Base-by-base conservation (phyloP, 768 basidiomycete species). In the Suillus spraguei region DNA sequence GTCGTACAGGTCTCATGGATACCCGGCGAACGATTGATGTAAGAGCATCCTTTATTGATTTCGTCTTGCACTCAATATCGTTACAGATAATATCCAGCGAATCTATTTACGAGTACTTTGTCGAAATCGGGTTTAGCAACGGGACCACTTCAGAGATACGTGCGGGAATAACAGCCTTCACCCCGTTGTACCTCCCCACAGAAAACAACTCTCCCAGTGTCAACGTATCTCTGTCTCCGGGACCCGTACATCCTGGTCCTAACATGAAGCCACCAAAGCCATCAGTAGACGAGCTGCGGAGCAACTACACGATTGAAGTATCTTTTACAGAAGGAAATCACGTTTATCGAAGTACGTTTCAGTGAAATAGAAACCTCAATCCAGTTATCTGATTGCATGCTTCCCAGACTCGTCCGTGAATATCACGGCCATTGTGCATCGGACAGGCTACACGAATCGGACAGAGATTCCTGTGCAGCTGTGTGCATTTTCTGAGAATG, bases 31-130 rank as follows among this genome's bases (percentile, higher is more conserved):
- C 11, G 3, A 11, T 0, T 20, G 53, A 54, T 36, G 33, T 54
- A 54, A n/a, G 53, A n/a, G 13, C 24, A 24, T 5, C 13, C 11
- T 49, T 28, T 47, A 59, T 33, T 8, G 10, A 49, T 24, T 14
- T 32, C 4, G 22, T 41, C 17, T 53, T 36, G 28, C 8, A 20
- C 50, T 61, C 36, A n/a, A 20, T 54, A 36, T 50, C 52, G 7
- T 33, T 8, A 9, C 9, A 36, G 36, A 64, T 61, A 7, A 53
- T 0, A 32, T 47, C 1, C 0, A 56, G 14, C 1, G 61, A 72
- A 41, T 69, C 53, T 38, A 65, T 63, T 8, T 70, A 68, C 22
- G 71, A 71, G 47, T 69, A 70, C 33, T 67, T 68, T 41, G 41
- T 54, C 17, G 67, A 55, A 16, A 20, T 70, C 11, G 2, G 35